These are phyloP conservation scores for Pichia deserticola DNA, from an alignment of 805 yeast species.

Conservation along the genomic window DNA sequence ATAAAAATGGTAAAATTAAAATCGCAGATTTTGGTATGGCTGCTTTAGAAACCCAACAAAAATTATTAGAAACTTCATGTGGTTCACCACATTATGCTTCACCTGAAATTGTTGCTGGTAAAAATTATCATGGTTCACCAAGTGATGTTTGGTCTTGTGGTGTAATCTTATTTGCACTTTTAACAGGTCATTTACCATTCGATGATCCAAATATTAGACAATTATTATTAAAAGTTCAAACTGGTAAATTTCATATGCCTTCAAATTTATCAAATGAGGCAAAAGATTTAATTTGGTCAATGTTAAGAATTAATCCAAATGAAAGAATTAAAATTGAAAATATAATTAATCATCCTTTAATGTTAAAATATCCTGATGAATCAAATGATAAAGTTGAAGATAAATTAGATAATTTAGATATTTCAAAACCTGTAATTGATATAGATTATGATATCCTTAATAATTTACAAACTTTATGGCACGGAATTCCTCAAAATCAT, in stretches of 20 bases:
- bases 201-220: slow-evolving; percentile 76
- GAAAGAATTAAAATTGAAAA: slow-evolving; percentile 62
- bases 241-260: slow-evolving; percentile 72
- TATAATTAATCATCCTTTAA: slow-evolving; percentile 53
- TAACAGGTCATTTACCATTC: slow-evolving; percentile 77
- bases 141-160: slow-evolving; percentile 90
- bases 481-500: slow-evolving; percentile 36
- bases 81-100: slow-evolving; percentile 89
- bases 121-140: slow-evolving; percentile 74
- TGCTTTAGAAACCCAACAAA: slow-evolving; percentile 66
- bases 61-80: slow-evolving; percentile 70
- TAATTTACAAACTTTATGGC: slow-evolving; percentile 51
- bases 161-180: slow-evolving; percentile 66
- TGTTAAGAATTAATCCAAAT: slow-evolving; percentile 65
- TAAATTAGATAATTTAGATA: slow-evolving; percentile 20
- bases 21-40: slow-evolving; percentile 91
- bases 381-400: slow-evolving; percentile 18
- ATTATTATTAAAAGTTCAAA: slow-evolving; percentile 64
- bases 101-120: slow-evolving; percentile 77
- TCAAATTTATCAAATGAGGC: slow-evolving; percentile 55
- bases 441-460: slow-evolving; percentile 46
- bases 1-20: slow-evolving; percentile 57
- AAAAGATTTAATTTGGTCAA: slow-evolving; percentile 52
- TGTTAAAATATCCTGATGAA: slow-evolving; percentile 43
- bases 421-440: slow-evolving; percentile 20